A percentile compares a stretch with the other conserved stretches of the same genome.
Evolutionary conservation across 164 flowering plant species (phyloP).

Genomic region (Houttuynia cordata): DNA sequence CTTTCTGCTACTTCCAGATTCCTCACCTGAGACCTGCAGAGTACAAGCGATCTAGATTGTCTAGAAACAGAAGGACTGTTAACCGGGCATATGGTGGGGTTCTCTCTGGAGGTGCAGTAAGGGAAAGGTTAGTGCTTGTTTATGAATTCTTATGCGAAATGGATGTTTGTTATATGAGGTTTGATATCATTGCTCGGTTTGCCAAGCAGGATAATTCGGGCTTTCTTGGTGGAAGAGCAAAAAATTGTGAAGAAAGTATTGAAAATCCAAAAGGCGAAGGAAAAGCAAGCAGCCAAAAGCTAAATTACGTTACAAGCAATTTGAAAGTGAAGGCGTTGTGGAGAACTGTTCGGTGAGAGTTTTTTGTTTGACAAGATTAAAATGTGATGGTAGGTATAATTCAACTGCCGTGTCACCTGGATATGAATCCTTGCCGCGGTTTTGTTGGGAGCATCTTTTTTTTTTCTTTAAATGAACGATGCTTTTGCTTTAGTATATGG

Average conservation of each 20-base stretch:
- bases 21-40: slow-evolving; percentile 6
- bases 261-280: slow-evolving; percentile 73
- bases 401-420: too few species aligned
- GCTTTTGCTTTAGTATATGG: too few species aligned
- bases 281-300: slow-evolving; percentile 44
- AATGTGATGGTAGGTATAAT: background rate
- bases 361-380: background rate
- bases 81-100: slow-evolving; percentile 7
- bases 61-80: slow-evolving; percentile 6
- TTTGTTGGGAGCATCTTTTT: too few species aligned
- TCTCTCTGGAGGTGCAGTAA: slow-evolving; percentile 42
- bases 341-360: background rate
- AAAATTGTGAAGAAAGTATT: slow-evolving; percentile 77
- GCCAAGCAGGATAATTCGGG: slow-evolving; percentile 47
- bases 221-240: slow-evolving; percentile 71
- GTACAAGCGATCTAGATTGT: slow-evolving; percentile 3
- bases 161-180: background rate
- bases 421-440: too few species aligned
- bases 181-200: background rate
- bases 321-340: background rate
- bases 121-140: slow-evolving; percentile 42
- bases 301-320: slow-evolving; percentile 7
- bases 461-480: too few species aligned
- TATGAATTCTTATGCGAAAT: background rate
- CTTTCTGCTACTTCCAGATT: background rate